Conservation (phyloP, 257 asterid genomes). For the Scutellaria minor region DNA sequence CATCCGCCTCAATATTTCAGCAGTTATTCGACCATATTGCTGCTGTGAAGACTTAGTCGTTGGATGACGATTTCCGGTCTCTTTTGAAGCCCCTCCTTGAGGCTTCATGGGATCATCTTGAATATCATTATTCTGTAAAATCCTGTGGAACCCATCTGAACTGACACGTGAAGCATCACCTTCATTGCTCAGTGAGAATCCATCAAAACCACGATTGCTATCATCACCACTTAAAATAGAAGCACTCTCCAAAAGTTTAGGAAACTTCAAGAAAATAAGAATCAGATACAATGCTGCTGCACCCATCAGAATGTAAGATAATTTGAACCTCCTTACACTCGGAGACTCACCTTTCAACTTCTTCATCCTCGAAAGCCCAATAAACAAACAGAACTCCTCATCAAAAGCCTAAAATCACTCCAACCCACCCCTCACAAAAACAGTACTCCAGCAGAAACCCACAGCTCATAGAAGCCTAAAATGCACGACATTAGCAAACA, state of each 20-base stretch:
- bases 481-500: slow-evolving; percentile 21
- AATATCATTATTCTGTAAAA: slow-evolving; percentile 53
- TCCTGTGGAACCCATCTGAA: slow-evolving; percentile 58
- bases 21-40: slow-evolving; percentile 79
- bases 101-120: slow-evolving; percentile 45
- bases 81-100: slow-evolving; percentile 41
- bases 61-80: slow-evolving; percentile 27
- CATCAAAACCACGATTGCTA: slow-evolving; percentile 44
- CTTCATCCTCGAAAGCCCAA: slow-evolving; percentile 56
- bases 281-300: slow-evolving; percentile 74
- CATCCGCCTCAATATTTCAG: slow-evolving; percentile 54
- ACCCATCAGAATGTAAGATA: slow-evolving; percentile 65
- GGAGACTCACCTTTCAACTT: slow-evolving; percentile 69
- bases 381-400: slow-evolving; percentile 33
- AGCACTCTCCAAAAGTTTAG: slow-evolving; percentile 67
- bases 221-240: slow-evolving; percentile 50
- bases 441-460: slow-evolving; percentile 24
- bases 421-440: slow-evolving; percentile 32
- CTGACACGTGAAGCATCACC: slow-evolving; percentile 43
- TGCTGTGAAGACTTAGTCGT: slow-evolving; percentile 47
- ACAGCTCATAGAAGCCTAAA: slow-evolving; percentile 22
- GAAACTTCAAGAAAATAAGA: slow-evolving; percentile 70
- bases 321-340: slow-evolving; percentile 65
- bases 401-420: slow-evolving; percentile 23
- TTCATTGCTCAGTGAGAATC: slow-evolving; percentile 42